These are phyloP conservation scores for Aphanomyces cochlioides DNA, from an alignment of 352 stramenopile genomes.

Conservation along the genomic window DNA sequence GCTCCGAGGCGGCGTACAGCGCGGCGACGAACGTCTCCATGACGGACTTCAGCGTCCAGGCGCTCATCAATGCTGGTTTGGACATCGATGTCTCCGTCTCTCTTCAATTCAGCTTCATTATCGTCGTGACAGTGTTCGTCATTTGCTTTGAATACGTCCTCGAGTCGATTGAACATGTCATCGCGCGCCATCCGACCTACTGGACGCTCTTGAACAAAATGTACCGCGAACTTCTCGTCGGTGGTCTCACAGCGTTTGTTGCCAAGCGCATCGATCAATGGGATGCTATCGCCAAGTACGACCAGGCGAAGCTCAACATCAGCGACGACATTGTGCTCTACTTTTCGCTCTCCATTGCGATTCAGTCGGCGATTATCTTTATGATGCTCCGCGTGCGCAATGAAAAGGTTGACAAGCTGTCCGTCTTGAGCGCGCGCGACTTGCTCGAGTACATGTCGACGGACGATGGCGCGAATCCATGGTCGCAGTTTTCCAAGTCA, in stretches of 20 bases:
- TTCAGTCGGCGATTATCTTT: constrained; percentile 30
- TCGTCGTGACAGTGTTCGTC: constrained; percentile 13
- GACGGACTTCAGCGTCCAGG: background rate
- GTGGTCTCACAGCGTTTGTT: constrained; percentile 27
- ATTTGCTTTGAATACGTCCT: constrained; percentile 17
- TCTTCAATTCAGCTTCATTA: constrained; percentile 18
- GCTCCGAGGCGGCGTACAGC: background rate
- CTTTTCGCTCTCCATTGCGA: constrained; percentile 27
- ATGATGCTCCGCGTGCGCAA: constrained; percentile 22
- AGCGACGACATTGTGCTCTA: constrained; percentile 28
- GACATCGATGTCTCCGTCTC: constrained; percentile 14
- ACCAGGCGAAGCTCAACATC: constrained; percentile 5
- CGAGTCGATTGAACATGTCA: constrained; percentile 19
- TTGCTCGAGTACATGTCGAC: constrained; percentile 5
- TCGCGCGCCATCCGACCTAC: constrained; percentile 28
- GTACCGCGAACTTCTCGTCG: constrained; percentile 27
- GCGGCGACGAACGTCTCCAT: too few relatives aligned
- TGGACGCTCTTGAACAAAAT: constrained; percentile 26
- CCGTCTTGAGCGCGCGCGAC: constrained; percentile 7
- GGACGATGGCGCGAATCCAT: background rate
- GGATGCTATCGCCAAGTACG: constrained; percentile 5
- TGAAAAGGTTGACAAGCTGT: constrained; percentile 8
- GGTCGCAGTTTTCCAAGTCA: background rate
- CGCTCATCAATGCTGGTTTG: constrained; percentile 24
- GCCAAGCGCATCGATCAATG: constrained; percentile 29